phyloP scores from a whole-genome alignment of 129 eudicot species.

The Tagetes erecta region DNA sequence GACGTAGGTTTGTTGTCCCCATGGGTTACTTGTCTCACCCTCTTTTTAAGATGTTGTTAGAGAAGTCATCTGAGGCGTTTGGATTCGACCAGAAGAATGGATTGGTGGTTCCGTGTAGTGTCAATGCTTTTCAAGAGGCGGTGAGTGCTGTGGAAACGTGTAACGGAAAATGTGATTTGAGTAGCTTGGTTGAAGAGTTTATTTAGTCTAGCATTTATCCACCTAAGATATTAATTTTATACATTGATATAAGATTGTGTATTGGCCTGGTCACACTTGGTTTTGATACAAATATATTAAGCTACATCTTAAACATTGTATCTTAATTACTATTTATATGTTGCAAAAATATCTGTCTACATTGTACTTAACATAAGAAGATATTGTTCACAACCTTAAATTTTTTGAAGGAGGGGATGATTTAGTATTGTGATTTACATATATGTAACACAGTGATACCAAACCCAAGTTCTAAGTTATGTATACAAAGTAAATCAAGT shows the following conservation, averaged over 20 bases:
- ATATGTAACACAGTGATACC: too few relatives aligned
- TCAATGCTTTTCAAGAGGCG: slow-evolving; percentile 63
- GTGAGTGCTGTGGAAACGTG: slow-evolving; percentile 65
- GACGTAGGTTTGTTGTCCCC: slow-evolving; percentile 51
- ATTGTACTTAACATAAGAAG: neutral
- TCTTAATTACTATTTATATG: too few relatives aligned
- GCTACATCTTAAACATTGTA: neutral
- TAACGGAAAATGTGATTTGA: slow-evolving; percentile 69
- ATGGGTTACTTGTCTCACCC: slow-evolving; percentile 73
- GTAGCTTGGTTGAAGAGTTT: slow-evolving; percentile 71
- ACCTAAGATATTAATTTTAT: slow-evolving; percentile 8
- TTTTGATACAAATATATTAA: neutral
- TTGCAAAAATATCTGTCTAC: too few relatives aligned
- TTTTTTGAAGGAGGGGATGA: neutral
- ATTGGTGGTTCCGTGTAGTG: slow-evolving; percentile 78
- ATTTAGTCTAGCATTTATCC: slow-evolving; percentile 26
- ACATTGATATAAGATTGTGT: slow-evolving; percentile 18
- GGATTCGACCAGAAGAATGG: slow-evolving; percentile 67
- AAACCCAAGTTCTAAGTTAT: too few relatives aligned
- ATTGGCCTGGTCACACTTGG: slow-evolving; percentile 22
- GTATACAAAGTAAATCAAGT: too few relatives aligned
- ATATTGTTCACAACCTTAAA: neutral
- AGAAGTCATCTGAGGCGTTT: slow-evolving; percentile 72
- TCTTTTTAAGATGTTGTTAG: slow-evolving; percentile 76
- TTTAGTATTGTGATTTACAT: too few relatives aligned